These are phyloP conservation scores for Talaromyces sp. DNA, from an alignment of 2,329 filamentous ascomycete species.

Conservation along the genomic window DNA sequence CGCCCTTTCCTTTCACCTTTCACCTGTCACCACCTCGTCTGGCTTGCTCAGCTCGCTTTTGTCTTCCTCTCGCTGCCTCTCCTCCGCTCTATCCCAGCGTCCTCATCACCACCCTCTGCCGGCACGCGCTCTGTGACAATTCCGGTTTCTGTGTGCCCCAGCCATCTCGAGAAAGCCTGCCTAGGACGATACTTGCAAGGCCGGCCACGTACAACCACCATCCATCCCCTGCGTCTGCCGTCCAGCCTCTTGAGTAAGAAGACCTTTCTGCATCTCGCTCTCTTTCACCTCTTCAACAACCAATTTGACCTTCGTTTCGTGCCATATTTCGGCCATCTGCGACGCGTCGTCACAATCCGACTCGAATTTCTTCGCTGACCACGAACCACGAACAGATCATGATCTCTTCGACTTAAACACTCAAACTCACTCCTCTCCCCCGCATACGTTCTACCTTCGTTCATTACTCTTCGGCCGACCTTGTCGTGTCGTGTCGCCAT, in stretches of 20 bases:
- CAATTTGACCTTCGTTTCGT: background rate
- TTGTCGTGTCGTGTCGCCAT: background rate
- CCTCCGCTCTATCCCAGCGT: background rate
- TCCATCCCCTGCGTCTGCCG: constrained; percentile 10
- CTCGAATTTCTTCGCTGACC: background rate
- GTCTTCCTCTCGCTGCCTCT: background rate
- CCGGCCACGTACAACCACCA: background rate
- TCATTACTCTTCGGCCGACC: background rate
- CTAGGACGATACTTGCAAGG: background rate
- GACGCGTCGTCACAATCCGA: background rate
- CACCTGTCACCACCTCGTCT: background rate
- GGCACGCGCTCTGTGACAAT: background rate
- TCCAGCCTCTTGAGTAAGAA: constrained; percentile 4
- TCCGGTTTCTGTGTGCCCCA: background rate
- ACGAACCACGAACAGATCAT: background rate
- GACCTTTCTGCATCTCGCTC: background rate
- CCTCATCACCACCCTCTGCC: background rate
- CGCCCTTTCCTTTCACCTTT: background rate
- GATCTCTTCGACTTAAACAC: background rate
- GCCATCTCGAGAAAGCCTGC: background rate
- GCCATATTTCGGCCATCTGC: background rate
- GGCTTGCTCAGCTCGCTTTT: background rate
- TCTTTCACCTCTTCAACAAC: background rate
- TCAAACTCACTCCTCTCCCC: background rate
- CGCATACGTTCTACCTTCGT: background rate